phyloP scores from a whole-genome alignment of 1,139 yeast genomes.

The Zygosaccharomyces sapae region DNA sequence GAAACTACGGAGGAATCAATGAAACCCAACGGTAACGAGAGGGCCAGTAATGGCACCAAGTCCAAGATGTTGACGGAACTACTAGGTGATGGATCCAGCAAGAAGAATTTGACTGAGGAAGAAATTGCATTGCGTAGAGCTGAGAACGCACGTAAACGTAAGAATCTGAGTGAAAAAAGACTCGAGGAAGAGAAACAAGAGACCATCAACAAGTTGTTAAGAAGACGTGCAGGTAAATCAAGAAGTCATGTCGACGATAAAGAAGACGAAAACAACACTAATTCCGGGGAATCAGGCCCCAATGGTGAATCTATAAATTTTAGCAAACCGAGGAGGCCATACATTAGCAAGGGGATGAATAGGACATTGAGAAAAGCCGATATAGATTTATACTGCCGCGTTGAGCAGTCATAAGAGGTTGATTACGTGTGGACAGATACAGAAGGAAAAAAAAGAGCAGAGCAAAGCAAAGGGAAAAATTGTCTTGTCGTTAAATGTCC shows the following conservation, averaged over 20 bases:
- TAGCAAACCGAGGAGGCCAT: constrained; percentile 36
- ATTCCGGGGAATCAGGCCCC: no score
- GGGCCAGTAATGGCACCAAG: constrained; percentile 6
- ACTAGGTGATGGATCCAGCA: constrained; percentile 28
- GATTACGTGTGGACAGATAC: no score
- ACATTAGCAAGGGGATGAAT: constrained; percentile 25
- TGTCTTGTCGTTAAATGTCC: not conserved
- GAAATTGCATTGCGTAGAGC: constrained; percentile 77
- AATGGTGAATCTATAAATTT: constrained; percentile 33
- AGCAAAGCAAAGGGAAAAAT: not conserved
- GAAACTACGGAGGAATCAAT: constrained; percentile 11
- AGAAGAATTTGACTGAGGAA: constrained; percentile 61
- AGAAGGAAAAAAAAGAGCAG: no score
- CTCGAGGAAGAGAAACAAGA: constrained; percentile 91
- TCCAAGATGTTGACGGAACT: constrained; percentile 30
- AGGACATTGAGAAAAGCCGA: constrained; percentile 22
- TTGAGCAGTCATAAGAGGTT: no score
- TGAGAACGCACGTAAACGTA: constrained; percentile 84
- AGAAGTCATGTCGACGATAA: constrained; percentile 44
- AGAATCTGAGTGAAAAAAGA: constrained; percentile 76
- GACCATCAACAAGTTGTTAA: constrained; percentile 76
- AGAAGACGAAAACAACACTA: constrained; percentile 38
- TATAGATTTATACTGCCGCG: constrained; percentile 19
- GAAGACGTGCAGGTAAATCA: constrained; percentile 73
- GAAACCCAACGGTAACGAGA: constrained; percentile 1